These are phyloP conservation scores for Ochetophila trinervis DNA, from an alignment of 306 rosid species.

Conservation along the genomic window DNA sequence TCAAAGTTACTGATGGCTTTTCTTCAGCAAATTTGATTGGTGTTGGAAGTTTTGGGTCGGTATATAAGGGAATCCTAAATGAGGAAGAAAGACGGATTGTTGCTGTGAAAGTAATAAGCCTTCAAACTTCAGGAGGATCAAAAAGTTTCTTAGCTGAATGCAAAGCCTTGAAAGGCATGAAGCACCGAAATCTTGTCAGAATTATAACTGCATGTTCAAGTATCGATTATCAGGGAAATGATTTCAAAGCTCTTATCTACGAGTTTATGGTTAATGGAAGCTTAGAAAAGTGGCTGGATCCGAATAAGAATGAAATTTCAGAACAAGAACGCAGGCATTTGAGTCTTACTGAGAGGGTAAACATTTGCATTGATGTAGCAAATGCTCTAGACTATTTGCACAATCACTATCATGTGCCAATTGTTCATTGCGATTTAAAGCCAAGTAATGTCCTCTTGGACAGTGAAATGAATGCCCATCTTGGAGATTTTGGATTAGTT, in stretches of 20 bases:
- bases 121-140: slow-evolving; percentile 12
- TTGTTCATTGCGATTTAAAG: slow-evolving; percentile 48
- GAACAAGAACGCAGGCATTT: slow-evolving; percentile 6
- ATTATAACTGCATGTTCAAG: slow-evolving; percentile 23
- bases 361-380: slow-evolving; percentile 44
- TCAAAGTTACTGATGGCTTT: slow-evolving; percentile 30
- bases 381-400: slow-evolving; percentile 42
- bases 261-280: slow-evolving; percentile 11
- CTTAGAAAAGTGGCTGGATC: slow-evolving; percentile 9
- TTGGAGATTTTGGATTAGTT: slow-evolving; percentile 51
- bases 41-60: slow-evolving; percentile 30
- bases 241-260: slow-evolving; percentile 9
- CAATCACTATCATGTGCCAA: slow-evolving; percentile 16
- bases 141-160: slow-evolving; percentile 7
- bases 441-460: slow-evolving; percentile 48
- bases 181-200: slow-evolving; percentile 28
- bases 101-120: slow-evolving; percentile 30
- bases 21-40: slow-evolving; percentile 30
- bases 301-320: not conserved
- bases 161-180: not conserved
- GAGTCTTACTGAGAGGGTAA: slow-evolving; percentile 15
- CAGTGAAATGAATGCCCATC: no score
- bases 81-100: not conserved
- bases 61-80: slow-evolving; percentile 24
- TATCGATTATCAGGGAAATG: slow-evolving; percentile 8